These are phyloP conservation scores for Penicillium parvum DNA, from an alignment of 495 filamentous ascomycete species.

Conservation along the genomic window DNA sequence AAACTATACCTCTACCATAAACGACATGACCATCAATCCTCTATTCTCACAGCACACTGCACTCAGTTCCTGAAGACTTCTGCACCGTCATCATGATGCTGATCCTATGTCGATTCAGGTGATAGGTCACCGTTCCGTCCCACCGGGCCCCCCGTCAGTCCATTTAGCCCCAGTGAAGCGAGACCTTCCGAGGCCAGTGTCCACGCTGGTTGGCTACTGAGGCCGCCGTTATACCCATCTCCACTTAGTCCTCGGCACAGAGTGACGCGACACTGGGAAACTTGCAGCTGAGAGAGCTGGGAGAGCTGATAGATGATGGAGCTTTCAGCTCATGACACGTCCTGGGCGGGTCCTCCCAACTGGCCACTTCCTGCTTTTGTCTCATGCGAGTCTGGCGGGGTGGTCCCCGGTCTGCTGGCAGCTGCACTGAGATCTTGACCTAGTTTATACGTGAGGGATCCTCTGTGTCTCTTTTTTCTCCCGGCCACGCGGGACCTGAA, in stretches of 20 bases:
- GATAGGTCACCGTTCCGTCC: conserved; percentile 20
- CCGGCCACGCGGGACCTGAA: too few relatives aligned
- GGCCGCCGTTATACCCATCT: conserved; percentile 20
- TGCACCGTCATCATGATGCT: not conserved
- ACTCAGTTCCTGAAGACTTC: too few relatives aligned
- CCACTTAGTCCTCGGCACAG: conserved; percentile 13
- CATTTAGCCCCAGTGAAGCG: conserved; percentile 18
- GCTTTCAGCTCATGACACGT: conserved; percentile 12
- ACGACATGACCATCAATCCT: too few relatives aligned
- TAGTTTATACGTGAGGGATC: not conserved
- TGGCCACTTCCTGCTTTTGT: not conserved
- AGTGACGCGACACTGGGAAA: conserved; percentile 19
- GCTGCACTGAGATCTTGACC: too few relatives aligned
- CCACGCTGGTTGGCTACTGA: conserved; percentile 13
- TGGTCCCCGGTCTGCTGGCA: too few relatives aligned
- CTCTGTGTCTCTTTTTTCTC: not conserved
- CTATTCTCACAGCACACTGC: too few relatives aligned
- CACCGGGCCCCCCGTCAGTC: not conserved
- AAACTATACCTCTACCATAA: too few relatives aligned
- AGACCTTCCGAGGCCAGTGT: conserved; percentile 2
- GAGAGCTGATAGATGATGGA: conserved; percentile 15
- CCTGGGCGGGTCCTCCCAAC: not conserved
- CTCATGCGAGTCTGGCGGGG: conserved; percentile 3
- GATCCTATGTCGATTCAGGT: not conserved
- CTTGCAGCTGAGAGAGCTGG: too few relatives aligned